Evolutionary conservation across 768 basidiomycete species (phyloP), one percentile per base, ranked within the genome.

Genomic region (Suillus brevipes): DNA sequence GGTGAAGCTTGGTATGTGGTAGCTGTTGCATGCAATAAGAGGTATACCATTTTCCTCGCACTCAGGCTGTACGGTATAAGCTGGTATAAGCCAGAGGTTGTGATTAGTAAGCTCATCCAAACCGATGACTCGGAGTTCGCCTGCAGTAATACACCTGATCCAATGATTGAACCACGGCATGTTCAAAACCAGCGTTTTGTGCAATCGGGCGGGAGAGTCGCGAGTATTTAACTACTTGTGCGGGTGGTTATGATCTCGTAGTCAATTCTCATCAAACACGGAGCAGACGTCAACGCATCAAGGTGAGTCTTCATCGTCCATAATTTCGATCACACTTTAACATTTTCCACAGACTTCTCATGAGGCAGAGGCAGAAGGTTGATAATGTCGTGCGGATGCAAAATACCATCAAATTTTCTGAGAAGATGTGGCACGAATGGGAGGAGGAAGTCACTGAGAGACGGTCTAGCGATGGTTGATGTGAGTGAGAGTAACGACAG

Each of bases 341-440:
- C 62, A 49, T 63, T 61, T 42, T 49, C 65, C 62, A 43, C 65
- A 92, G 92, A 71, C 81, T 91, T 40, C 89, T n/a, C n/a, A n/a
- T n/a, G n/a, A n/a, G n/a, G n/a, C n/a, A n/a, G 85, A 84, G 93
- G 38, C 90, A 93, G 78, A 99, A 99, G 83, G 86, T 95, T 67
- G 95, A 96, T 76, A 95, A 91, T 69, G 93, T 98, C 58, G 91
- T 94, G 67, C 89, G 97, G 45, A 89, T 99, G 88, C 94, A 97
- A 78, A 97, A 97, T 73, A 98, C 95, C 23, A 95, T 99, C 70
- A 84, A 93, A 61, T 99, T 99, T 77, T 89, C 95, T 45, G 97
- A 99, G 81, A 97, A 96, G 80, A 92, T 97, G 36, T 89, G 97
- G 81, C 90, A 91, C 71, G 97, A 99, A 78, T 99, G 97, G 96